Conservation (phyloP, 176 grass and related monocot species). For the Thalia dealbata region DNA sequence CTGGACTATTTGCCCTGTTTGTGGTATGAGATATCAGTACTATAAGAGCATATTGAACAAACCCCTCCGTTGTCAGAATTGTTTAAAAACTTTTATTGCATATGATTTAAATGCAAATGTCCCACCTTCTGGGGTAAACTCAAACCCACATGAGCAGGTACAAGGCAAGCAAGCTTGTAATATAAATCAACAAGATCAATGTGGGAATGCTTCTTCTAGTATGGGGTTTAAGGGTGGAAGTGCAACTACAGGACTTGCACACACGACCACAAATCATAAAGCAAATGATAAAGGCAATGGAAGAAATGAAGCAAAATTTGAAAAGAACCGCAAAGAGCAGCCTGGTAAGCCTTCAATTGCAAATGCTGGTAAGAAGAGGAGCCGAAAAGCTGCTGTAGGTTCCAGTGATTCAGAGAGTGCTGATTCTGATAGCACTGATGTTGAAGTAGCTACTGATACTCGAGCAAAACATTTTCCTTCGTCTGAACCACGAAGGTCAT, state of each 20-base stretch:
- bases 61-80: slow-evolving; percentile 39
- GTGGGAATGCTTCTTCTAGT: slow-evolving; percentile 20
- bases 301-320: background rate
- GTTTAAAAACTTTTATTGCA: slow-evolving; percentile 44
- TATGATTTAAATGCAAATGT: slow-evolving; percentile 29
- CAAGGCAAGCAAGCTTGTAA: slow-evolving; percentile 19
- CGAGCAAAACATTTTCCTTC: background rate
- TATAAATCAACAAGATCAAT: slow-evolving; percentile 21
- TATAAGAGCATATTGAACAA: slow-evolving; percentile 35
- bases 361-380: slow-evolving; percentile 7
- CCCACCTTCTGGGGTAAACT: slow-evolving; percentile 18
- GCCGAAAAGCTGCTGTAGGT: slow-evolving; percentile 5
- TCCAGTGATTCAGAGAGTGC: slow-evolving; percentile 20
- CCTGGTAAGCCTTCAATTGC: slow-evolving; percentile 1
- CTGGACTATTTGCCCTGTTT: slow-evolving; percentile 67
- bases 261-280: no score
- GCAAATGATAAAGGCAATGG: slow-evolving; percentile 9
- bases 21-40: slow-evolving; percentile 50
- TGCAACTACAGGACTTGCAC: slow-evolving; percentile 5
- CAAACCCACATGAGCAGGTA: slow-evolving; percentile 31
- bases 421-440: background rate
- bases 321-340: background rate
- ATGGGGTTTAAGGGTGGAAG: slow-evolving; percentile 15
- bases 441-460: slow-evolving; percentile 1
- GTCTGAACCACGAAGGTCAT: slow-evolving; percentile 12